Conservation (phyloP, 2,329 filamentous ascomycete species). For the Aspergillus thermomutatus region DNA sequence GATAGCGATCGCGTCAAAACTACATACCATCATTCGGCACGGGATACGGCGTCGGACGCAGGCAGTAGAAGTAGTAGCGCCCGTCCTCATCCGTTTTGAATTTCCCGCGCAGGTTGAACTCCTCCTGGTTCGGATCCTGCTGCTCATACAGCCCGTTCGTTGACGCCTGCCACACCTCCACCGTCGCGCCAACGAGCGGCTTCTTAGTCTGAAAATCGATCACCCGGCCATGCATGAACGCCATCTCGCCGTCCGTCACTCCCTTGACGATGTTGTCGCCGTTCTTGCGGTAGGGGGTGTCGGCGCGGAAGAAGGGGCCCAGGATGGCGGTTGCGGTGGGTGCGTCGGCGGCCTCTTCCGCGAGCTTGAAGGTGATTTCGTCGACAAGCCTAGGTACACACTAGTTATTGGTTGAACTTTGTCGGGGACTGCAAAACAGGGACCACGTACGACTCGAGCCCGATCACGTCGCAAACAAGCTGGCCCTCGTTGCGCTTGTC, state of each 20-base stretch:
- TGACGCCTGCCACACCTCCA: conserved; percentile 78
- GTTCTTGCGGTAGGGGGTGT: conserved; percentile 67
- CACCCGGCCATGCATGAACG: conserved; percentile 63
- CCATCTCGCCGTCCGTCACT: conserved; percentile 51
- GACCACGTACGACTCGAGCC: conserved; percentile 52
- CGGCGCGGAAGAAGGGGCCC: conserved; percentile 77
- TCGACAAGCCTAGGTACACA: conserved; percentile 58
- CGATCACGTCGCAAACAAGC: conserved; percentile 56
- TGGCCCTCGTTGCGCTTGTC: conserved; percentile 63
- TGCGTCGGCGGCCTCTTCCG: conserved; percentile 50
- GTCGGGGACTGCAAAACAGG: neutral
- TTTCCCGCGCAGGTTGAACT: conserved; percentile 71
- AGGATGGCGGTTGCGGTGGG: conserved; percentile 75
- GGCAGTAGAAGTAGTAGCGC: conserved; percentile 59
- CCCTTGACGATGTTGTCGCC: conserved; percentile 61
- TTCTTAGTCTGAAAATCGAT: conserved; percentile 58
- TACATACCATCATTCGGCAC: conserved; percentile 50
- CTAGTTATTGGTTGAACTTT: neutral
- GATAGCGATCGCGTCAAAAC: neutral
- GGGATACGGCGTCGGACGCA: conserved; percentile 58
- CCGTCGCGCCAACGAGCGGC: conserved; percentile 61
- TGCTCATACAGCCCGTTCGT: conserved; percentile 72
- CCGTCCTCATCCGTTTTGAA: conserved; percentile 67
- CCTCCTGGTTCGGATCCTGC: conserved; percentile 66
- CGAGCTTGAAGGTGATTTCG: conserved; percentile 71